Conservation (phyloP, 179 eudicot genomes). For the Kewa caespitosa region DNA sequence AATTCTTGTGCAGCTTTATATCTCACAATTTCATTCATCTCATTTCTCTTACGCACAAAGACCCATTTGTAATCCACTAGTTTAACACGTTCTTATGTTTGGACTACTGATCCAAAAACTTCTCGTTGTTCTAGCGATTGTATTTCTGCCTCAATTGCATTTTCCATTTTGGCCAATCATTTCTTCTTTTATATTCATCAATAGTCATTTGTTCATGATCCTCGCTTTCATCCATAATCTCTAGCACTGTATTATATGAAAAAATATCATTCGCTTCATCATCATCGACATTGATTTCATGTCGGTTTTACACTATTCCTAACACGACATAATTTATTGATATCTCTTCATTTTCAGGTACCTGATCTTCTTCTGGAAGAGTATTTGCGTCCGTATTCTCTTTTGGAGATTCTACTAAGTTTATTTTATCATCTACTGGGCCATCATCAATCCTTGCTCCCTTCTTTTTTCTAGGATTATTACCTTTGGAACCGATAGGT, state of each 20-base stretch:
- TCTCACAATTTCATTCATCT: background rate
- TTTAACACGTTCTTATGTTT: background rate
- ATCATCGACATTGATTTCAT: background rate
- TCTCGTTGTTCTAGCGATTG: too few relatives aligned
- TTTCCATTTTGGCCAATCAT: slow-evolving; percentile 6
- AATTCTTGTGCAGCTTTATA: background rate
- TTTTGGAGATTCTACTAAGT: background rate
- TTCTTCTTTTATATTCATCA: background rate
- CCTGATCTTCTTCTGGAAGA: background rate
- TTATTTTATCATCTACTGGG: background rate
- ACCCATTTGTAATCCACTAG: background rate
- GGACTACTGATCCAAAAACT: background rate
- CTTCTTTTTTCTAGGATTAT: background rate
- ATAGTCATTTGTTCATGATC: background rate
- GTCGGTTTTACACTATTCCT: background rate
- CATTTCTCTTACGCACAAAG: background rate
- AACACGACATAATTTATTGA: slow-evolving; percentile 3
- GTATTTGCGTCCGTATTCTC: background rate
- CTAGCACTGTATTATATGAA: background rate
- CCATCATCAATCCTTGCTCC: background rate
- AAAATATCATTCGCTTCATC: too few relatives aligned
- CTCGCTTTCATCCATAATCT: background rate
- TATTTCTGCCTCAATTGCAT: too few relatives aligned
- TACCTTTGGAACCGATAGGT: background rate
- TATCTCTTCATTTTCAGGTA: slow-evolving; percentile 13